These are phyloP conservation scores for Paraphoma chrysanthemicola DNA, from an alignment of 2,329 filamentous ascomycete genomes.

Conservation along the genomic window DNA sequence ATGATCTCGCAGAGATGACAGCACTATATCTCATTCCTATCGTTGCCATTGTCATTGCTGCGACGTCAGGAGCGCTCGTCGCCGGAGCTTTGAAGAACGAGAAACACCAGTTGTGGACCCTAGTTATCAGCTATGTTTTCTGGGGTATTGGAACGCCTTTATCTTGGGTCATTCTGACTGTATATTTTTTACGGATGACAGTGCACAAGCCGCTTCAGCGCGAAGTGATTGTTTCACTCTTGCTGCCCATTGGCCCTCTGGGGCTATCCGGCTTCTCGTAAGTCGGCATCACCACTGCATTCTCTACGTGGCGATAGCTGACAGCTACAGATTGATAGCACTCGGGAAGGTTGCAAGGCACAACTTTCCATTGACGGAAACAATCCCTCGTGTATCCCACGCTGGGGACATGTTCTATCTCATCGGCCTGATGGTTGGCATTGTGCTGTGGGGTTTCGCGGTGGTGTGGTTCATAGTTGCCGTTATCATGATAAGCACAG, in stretches of 20 bases:
- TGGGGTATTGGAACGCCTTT: slow-evolving; percentile 69
- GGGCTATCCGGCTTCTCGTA: slow-evolving; percentile 43
- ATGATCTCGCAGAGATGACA: slow-evolving; percentile 56
- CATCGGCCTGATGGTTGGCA: slow-evolving; percentile 57
- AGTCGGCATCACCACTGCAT: not conserved
- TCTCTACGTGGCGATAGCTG: not conserved
- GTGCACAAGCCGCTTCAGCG: slow-evolving; percentile 67
- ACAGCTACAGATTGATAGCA: slow-evolving; percentile 35
- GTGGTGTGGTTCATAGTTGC: slow-evolving; percentile 60
- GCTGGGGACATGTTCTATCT: slow-evolving; percentile 62
- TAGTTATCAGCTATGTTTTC: slow-evolving; percentile 69
- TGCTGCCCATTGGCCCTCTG: slow-evolving; percentile 69
- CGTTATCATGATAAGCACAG: slow-evolving; percentile 48
- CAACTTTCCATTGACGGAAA: not conserved
- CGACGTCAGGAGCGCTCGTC: slow-evolving; percentile 67
- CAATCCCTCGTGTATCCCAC: slow-evolving; percentile 23
- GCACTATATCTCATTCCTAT: slow-evolving; percentile 69
- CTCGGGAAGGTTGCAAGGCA: slow-evolving; percentile 48
- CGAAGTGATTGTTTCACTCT: slow-evolving; percentile 69
- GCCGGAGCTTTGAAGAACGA: slow-evolving; percentile 62
- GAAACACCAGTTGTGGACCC: slow-evolving; percentile 62
- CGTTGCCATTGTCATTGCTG: slow-evolving; percentile 67
- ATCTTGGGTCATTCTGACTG: slow-evolving; percentile 64
- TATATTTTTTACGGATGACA: slow-evolving; percentile 72
- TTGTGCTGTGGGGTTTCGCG: slow-evolving; percentile 62